These are phyloP conservation scores for Cicer bijugum DNA, from an alignment of 306 rosid genomes.

Conservation along the genomic window DNA sequence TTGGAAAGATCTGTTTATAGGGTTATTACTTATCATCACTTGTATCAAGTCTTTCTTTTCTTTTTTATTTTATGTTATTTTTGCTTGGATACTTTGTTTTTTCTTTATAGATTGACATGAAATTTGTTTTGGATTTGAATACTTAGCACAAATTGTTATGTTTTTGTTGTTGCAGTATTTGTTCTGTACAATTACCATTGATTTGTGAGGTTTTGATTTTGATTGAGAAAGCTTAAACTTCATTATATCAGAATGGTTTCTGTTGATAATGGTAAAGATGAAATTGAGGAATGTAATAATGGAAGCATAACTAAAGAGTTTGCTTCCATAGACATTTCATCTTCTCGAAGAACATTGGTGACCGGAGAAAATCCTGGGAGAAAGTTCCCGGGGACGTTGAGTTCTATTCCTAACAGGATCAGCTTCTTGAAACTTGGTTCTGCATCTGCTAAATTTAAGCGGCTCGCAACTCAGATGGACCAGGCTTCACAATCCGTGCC, in stretches of 20 bases:
- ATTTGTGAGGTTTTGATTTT: conserved; percentile 42
- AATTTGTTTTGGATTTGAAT: conserved; percentile 37
- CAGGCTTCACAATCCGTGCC: conserved; percentile 64
- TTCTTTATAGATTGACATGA: conserved; percentile 17
- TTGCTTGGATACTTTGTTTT: not conserved
- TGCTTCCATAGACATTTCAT: conserved; percentile 54
- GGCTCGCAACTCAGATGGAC: conserved; percentile 61
- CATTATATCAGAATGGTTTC: conserved; percentile 56
- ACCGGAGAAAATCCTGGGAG: conserved; percentile 52
- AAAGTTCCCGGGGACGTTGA: conserved; percentile 45
- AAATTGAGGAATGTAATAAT: conserved; percentile 57
- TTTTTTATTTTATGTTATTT: not conserved
- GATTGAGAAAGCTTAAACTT: conserved; percentile 36
- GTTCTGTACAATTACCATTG: conserved; percentile 11
- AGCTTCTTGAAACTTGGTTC: conserved; percentile 71
- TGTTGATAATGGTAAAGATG: conserved; percentile 61
- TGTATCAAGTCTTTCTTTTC: not conserved
- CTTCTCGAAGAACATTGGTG: conserved; percentile 55
- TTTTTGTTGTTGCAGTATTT: conserved; percentile 40
- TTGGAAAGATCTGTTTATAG: conserved; percentile 14
- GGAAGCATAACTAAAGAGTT: conserved; percentile 49
- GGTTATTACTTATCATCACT: conserved; percentile 17
- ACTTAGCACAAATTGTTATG: conserved; percentile 17
- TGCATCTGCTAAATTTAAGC: conserved; percentile 73
- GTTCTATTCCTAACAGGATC: conserved; percentile 51